Base-by-base conservation (phyloP, 306 rosid species). In the Prosopis cineraria region DNA sequence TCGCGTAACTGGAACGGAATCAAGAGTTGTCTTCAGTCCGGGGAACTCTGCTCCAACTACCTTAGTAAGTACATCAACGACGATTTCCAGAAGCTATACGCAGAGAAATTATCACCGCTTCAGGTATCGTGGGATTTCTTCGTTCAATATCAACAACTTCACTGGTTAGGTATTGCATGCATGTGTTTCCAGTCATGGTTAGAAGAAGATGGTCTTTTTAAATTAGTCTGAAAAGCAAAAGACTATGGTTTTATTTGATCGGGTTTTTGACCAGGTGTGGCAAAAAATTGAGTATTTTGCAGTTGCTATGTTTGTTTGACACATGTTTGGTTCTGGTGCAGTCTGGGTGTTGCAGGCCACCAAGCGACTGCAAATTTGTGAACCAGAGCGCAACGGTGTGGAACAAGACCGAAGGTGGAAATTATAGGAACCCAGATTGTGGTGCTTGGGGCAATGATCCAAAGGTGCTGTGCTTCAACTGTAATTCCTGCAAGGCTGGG, bases 21-120 rank as follows among this genome's bases (percentile, higher is more conserved):
- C 59, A 74, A 74, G 86, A 88, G 89, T 40, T 92, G 97, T 68
- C 85, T 92, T 6, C 29, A 50, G 1, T 83, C 81, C 1, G 84
- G 83, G 20, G 82, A 85, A 27, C 81, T 92, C 47, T 92, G 97
- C 74, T 52, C 86, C 0, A 24, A 19, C 0, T 87, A 85, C 33
- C 22, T 11, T 0, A 24, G 55, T 3, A 72, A 68, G 44, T 85
- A 67, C 45, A 12, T 24, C 2, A 66, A 75, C 10, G 89, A 85
- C 33, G 58, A 62, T 14, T 50, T 39, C 5, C 1, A 48, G 2
- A 7, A 87, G 66, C 77, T 92, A 53, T 88, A 84, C n/a, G 0
- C 10, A 0, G 91, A 87, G 79, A 68, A 87, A 47, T 74, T 91
- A 64, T 81, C 87, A 6, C 71, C 94, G 7, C 80, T 91, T 85